Percentiles rank a stretch among this genome's conserved stretches.
These are phyloP conservation scores for Sindora glabra DNA, from an alignment of 306 rosid species.

Conservation along the genomic window DNA sequence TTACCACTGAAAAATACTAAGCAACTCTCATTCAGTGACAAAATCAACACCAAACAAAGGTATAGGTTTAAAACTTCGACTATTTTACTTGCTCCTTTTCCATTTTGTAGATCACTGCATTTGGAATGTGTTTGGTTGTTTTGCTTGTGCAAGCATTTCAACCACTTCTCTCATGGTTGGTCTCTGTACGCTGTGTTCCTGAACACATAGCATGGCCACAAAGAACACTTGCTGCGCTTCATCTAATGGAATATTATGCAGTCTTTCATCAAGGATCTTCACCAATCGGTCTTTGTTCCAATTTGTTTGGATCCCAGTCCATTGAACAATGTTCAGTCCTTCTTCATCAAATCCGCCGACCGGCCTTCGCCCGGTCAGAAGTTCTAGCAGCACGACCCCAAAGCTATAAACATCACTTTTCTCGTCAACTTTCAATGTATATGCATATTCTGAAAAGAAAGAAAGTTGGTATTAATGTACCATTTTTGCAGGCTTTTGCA, in stretches of 20 bases:
- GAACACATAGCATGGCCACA: constrained; percentile 60
- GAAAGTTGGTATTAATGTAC: background rate
- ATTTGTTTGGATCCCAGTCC: constrained; percentile 50
- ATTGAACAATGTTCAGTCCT: constrained; percentile 65
- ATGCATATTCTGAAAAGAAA: constrained; percentile 69
- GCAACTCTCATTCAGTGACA: too few relatives aligned
- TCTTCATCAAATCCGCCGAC: constrained; percentile 70
- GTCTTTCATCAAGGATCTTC: constrained; percentile 47
- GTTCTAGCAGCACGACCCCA: constrained; percentile 72
- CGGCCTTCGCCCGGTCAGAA: constrained; percentile 52
- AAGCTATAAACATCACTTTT: constrained; percentile 70
- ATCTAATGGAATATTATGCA: constrained; percentile 33
- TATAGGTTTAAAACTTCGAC: background rate
- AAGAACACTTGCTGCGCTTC: constrained; percentile 64
- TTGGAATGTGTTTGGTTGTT: constrained; percentile 38
- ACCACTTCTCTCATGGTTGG: constrained; percentile 83
- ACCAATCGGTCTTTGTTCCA: constrained; percentile 45
- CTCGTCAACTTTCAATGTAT: constrained; percentile 70
- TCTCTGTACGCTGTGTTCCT: constrained; percentile 66
- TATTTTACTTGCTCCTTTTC: background rate
- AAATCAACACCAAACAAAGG: background rate
- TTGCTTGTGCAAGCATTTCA: constrained; percentile 67
- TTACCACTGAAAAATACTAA: too few relatives aligned
- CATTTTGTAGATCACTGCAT: constrained; percentile 28
- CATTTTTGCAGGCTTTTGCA: background rate